Percentiles rank a stretch among this genome's conserved stretches.
Conservation (phyloP, 805 yeast species). For the Kodamaea neixiangensis region DNA sequence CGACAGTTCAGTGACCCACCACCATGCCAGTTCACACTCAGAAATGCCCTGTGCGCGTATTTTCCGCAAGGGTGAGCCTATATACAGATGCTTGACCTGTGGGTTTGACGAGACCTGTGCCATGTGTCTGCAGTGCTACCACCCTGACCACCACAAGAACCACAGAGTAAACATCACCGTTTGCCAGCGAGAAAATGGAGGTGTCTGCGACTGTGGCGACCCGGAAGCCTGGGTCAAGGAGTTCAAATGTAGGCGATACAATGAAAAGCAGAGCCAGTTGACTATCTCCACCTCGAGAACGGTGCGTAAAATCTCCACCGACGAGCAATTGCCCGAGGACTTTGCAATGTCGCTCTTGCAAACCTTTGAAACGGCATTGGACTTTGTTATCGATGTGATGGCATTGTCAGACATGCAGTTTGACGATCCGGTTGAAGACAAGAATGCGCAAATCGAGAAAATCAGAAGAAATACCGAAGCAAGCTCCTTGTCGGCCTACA, state of each 20-base stretch:
- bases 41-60: slow-evolving; percentile 74
- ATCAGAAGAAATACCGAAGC: slow-evolving; percentile 7
- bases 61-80: slow-evolving; percentile 77
- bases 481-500: slow-evolving; percentile 1
- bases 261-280: not conserved
- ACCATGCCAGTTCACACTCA: slow-evolving; percentile 48
- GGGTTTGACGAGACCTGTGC: slow-evolving; percentile 85
- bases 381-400: slow-evolving; percentile 64
- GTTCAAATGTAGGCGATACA: slow-evolving; percentile 46
- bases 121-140: slow-evolving; percentile 74
- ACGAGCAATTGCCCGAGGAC: slow-evolving; percentile 42
- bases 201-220: slow-evolving; percentile 90
- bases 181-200: slow-evolving; percentile 69
- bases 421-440: slow-evolving; percentile 23
- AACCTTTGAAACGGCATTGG: slow-evolving; percentile 52
- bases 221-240: slow-evolving; percentile 73
- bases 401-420: slow-evolving; percentile 47
- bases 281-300: not conserved
- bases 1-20: slow-evolving; percentile 16
- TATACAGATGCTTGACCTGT: slow-evolving; percentile 73
- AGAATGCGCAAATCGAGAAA: slow-evolving; percentile 30
- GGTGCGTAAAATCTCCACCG: not conserved
- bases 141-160: slow-evolving; percentile 65
- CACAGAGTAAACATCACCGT: slow-evolving; percentile 70
- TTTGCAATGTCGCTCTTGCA: slow-evolving; percentile 37